Conservation (phyloP, 208 protist genomes). For the Porcisia hertigi region DNA sequence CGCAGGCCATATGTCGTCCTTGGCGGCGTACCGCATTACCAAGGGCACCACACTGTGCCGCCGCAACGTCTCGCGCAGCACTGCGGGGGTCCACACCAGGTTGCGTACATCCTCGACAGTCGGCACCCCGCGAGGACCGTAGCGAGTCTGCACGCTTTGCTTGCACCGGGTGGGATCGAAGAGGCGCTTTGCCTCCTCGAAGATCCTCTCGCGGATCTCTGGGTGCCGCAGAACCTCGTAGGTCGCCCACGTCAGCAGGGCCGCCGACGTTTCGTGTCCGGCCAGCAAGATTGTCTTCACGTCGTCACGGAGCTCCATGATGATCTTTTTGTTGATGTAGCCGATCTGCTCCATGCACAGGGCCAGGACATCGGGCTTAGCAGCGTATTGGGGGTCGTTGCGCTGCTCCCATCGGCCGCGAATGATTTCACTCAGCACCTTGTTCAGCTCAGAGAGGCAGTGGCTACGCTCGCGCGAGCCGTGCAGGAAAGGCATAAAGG, state of each 20-base stretch:
- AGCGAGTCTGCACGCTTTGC: conserved; percentile 51
- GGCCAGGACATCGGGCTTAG: conserved; percentile 70
- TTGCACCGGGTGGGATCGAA: conserved; percentile 77
- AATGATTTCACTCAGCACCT: conserved; percentile 78
- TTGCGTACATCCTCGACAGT: conserved; percentile 54
- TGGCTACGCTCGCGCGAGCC: conserved; percentile 64
- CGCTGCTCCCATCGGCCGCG: conserved; percentile 54
- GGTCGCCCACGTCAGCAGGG: conserved; percentile 89
- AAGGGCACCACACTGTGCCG: conserved; percentile 86
- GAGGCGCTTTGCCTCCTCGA: conserved; percentile 61
- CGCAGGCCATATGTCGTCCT: conserved; percentile 75
- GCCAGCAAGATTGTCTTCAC: conserved; percentile 91
- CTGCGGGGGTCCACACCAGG: conserved; percentile 76
- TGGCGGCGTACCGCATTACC: conserved; percentile 78
- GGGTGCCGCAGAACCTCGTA: conserved; percentile 82
- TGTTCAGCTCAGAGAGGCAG: conserved; percentile 79
- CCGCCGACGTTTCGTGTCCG: conserved; percentile 89
- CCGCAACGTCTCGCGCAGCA: conserved; percentile 88
- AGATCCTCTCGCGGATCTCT: conserved; percentile 55
- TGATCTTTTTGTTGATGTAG: conserved; percentile 46
- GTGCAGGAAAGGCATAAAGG: conserved; percentile 76
- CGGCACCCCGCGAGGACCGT: conserved; percentile 66
- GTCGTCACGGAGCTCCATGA: conserved; percentile 82
- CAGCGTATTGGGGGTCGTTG: conserved; percentile 37
- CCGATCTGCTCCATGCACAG: conserved; percentile 87